phyloP scores from a whole-genome alignment of 371 early-diverging fungal species.

The Blakeslea trispora region DNA sequence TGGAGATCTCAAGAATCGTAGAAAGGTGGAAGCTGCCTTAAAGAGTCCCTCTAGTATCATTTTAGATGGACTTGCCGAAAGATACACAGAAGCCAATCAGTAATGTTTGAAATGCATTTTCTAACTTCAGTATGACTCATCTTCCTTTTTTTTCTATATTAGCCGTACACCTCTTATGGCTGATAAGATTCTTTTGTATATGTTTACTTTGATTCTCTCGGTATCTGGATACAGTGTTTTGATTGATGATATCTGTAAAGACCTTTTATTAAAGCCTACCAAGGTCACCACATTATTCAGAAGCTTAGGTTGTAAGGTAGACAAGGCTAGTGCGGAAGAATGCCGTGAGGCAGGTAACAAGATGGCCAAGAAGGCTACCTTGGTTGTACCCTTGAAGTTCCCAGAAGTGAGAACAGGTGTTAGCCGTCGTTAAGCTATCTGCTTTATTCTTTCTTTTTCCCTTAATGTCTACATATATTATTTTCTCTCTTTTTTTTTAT shows the following conservation, averaged over 20 bases:
- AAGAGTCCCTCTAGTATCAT: conserved; percentile 62
- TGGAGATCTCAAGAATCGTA: conserved; percentile 53
- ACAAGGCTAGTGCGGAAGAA: conserved; percentile 39
- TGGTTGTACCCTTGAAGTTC: conserved; percentile 44
- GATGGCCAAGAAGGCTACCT: conserved; percentile 37
- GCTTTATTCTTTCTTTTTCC: too few species aligned
- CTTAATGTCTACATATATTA: too few species aligned
- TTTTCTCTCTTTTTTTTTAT: too few species aligned
- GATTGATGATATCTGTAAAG: conserved; percentile 61
- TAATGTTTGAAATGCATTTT: too few species aligned
- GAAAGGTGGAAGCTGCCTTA: conserved; percentile 49
- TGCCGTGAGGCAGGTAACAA: conserved; percentile 18
- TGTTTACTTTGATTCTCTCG: conserved; percentile 69
- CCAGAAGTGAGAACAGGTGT: conserved; percentile 36
- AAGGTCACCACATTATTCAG: conserved; percentile 36
- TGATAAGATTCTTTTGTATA: conserved; percentile 80
- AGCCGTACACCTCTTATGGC: conserved; percentile 69
- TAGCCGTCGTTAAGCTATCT: conserved; percentile 17
- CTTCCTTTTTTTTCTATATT: background rate
- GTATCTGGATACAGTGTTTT: conserved; percentile 72
- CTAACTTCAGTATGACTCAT: too few species aligned
- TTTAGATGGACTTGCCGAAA: conserved; percentile 62
- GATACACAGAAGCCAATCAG: conserved; percentile 66
- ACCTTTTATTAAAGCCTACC: conserved; percentile 60
- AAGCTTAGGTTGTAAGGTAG: conserved; percentile 64